Conservation (phyloP, 495 filamentous ascomycete genomes). For the Parachaetomium inaequale region DNA sequence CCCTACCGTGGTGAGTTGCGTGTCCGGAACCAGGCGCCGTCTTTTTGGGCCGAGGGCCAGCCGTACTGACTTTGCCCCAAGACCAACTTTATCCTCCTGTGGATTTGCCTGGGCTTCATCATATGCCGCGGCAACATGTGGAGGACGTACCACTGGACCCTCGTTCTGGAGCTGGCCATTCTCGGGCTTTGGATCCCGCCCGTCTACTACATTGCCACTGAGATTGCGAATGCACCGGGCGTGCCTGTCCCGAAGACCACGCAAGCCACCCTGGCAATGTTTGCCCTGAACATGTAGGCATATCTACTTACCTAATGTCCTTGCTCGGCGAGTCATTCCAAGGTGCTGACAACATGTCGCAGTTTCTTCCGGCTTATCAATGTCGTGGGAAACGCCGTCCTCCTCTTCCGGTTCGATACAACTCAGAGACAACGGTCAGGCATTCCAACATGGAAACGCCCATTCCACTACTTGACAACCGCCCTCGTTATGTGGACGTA, state of each 20-base stretch:
- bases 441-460: conserved; percentile 10
- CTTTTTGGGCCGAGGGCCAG: not conserved
- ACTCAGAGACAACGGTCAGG: conserved; percentile 15
- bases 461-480: conserved; percentile 15
- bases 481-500: conserved; percentile 31
- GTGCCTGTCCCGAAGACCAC: conserved; percentile 3
- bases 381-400: conserved; percentile 24
- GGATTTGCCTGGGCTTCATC: conserved; percentile 26
- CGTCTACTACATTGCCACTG: conserved; percentile 21
- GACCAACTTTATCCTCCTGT: conserved; percentile 31
- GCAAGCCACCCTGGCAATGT: conserved; percentile 23
- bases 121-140: conserved; percentile 18
- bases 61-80: not conserved
- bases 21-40: not conserved
- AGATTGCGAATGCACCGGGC: not conserved
- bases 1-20: conserved; percentile 28
- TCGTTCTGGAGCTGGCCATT: conserved; percentile 30
- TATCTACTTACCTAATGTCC: not conserved
- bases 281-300: conserved; percentile 29
- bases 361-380: conserved; percentile 32
- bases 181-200: conserved; percentile 33
- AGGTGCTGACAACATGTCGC: not conserved
- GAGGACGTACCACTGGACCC: conserved; percentile 22
- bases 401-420: conserved; percentile 25
- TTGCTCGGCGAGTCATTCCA: too few relatives aligned